These are phyloP conservation scores for Trebouxia sp. DNA, from an alignment of 139 green algal species.

Conservation along the genomic window DNA sequence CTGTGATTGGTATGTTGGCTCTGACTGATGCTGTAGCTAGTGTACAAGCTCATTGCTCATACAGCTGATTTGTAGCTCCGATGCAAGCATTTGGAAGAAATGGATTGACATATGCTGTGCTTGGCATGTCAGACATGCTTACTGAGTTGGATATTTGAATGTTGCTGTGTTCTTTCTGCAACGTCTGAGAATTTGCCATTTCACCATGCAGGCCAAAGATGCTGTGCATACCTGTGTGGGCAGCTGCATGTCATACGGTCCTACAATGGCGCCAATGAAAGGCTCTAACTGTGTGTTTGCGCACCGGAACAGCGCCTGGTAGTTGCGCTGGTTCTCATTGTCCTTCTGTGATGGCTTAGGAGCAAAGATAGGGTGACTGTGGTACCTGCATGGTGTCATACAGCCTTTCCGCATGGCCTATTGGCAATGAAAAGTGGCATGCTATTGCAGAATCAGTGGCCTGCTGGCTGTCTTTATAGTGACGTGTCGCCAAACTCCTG, in stretches of 20 bases:
- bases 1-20: too few relatives aligned
- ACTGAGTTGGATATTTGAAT: background rate
- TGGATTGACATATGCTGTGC: background rate
- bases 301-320: slow-evolving; percentile 74
- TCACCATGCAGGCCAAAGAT: background rate
- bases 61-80: too few relatives aligned
- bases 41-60: too few relatives aligned
- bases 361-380: slow-evolving; percentile 84
- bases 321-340: slow-evolving; percentile 90
- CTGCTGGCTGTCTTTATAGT: too few relatives aligned
- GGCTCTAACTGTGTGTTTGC: slow-evolving; percentile 59
- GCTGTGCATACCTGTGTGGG: slow-evolving; percentile 39
- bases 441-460: background rate
- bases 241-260: slow-evolving; percentile 76
- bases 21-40: too few relatives aligned
- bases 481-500: too few relatives aligned
- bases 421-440: background rate
- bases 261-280: slow-evolving; percentile 81
- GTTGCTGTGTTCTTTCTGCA: background rate
- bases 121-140: background rate
- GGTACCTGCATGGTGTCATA: slow-evolving; percentile 55
- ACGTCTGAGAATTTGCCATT: background rate
- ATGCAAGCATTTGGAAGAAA: background rate
- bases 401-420: background rate
- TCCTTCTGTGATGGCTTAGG: slow-evolving; percentile 74